Percentiles rank a stretch among this genome's conserved stretches.
Conservation (phyloP, 495 filamentous ascomycete genomes). For the Delitschia confertaspora region DNA sequence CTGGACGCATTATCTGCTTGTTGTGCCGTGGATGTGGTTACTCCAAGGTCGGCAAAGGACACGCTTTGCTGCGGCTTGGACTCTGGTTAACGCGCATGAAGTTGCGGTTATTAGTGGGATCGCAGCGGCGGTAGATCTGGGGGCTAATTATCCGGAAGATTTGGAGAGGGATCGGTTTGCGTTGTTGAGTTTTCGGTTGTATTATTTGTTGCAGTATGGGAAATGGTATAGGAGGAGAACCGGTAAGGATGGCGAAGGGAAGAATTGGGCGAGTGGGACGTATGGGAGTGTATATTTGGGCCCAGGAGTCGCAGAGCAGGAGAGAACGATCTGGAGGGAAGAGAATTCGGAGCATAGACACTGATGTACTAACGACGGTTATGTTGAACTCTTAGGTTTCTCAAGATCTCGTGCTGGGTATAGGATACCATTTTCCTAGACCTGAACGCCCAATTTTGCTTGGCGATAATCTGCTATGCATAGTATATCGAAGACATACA, state of each 20-base stretch:
- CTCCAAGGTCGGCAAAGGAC: constrained; percentile 64
- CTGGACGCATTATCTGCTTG: constrained; percentile 70
- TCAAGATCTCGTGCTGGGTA: no score
- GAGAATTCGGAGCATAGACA: no score
- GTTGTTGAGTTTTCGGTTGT: constrained; percentile 34
- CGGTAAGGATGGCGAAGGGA: constrained; percentile 33
- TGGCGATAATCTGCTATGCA: no score
- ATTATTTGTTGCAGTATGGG: constrained; percentile 36
- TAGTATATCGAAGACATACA: no score
- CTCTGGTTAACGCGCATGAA: constrained; percentile 79
- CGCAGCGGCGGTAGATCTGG: constrained; percentile 68
- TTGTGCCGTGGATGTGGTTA: constrained; percentile 72
- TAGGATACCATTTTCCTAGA: no score
- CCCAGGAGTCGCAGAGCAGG: constrained; percentile 40
- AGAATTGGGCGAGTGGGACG: constrained; percentile 42
- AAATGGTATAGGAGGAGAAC: constrained; percentile 38
- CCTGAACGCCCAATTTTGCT: no score
- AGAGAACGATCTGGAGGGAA: constrained; percentile 43
- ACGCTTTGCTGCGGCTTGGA: constrained; percentile 66
- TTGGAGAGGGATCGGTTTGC: constrained; percentile 46
- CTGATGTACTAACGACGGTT: no score
- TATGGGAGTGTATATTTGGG: constrained; percentile 48
- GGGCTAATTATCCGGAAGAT: constrained; percentile 56
- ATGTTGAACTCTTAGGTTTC: no score
- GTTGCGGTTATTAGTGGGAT: constrained; percentile 70